Percentiles rank a stretch among this genome's conserved stretches.
Conservation (phyloP, 176 grass and related monocot genomes). For the Triticum timopheevii region DNA sequence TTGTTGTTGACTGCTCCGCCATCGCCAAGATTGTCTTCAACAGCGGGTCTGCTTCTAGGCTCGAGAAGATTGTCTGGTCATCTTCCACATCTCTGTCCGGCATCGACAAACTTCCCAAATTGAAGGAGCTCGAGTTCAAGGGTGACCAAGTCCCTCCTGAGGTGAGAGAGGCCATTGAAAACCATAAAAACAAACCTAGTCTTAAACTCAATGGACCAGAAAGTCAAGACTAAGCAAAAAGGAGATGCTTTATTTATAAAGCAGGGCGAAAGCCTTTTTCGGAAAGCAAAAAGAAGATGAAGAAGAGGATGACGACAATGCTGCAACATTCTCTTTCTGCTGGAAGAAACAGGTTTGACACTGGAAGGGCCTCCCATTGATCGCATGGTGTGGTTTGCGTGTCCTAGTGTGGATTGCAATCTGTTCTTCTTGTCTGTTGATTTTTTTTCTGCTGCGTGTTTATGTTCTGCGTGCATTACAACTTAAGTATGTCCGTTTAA, state of each 20-base stretch:
- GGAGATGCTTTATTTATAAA: background rate
- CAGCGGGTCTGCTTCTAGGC: background rate
- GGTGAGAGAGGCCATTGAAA: background rate
- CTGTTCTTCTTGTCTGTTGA: background rate
- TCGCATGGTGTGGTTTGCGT: background rate
- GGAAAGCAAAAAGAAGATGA: background rate
- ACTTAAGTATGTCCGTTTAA: background rate
- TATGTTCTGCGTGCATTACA: too few species aligned
- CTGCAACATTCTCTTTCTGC: background rate
- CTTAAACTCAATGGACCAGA: background rate
- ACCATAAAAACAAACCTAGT: background rate
- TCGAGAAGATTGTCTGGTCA: background rate
- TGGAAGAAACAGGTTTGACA: background rate
- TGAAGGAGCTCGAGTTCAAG: slow-evolving; percentile 19
- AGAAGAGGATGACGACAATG: background rate
- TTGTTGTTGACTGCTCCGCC: background rate
- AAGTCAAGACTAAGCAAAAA: background rate
- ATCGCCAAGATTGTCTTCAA: background rate
- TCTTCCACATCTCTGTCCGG: background rate
- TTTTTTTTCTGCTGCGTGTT: background rate
- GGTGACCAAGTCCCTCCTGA: background rate
- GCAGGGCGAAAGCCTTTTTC: too few species aligned
- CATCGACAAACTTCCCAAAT: background rate
- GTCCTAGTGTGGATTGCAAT: background rate
- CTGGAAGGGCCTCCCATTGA: background rate